A percentile compares a stretch with the other conserved stretches of the same genome.
These are phyloP conservation scores for Isoetes taiwanensis DNA, from an alignment of 75 land plant species.

Conservation along the genomic window DNA sequence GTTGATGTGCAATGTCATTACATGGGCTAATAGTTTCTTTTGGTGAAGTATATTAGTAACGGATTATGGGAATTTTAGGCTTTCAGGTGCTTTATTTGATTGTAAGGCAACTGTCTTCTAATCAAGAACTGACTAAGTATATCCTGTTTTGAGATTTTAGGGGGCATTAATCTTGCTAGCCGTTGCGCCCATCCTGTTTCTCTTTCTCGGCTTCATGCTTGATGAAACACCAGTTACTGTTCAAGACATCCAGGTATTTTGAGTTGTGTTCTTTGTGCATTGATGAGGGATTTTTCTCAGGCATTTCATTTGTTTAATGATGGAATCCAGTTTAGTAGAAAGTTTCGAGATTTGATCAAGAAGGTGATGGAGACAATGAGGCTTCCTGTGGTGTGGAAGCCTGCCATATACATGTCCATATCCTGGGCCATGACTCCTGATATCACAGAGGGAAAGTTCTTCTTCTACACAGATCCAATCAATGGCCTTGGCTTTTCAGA, in stretches of 20 bases:
- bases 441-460: constrained; percentile 69
- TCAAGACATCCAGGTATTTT: constrained; percentile 7
- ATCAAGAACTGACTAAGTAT: no score
- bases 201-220: constrained; percentile 46
- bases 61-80: no score
- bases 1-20: no score
- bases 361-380: constrained; percentile 47
- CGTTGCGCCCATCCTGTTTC: no score
- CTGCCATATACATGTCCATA: constrained; percentile 70
- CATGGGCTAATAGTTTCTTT: no score
- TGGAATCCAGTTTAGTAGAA: no score
- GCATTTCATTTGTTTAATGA: not conserved
- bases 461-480: constrained; percentile 61
- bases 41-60: no score
- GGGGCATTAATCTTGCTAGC: no score
- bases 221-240: constrained; percentile 23
- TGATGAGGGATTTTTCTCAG: not conserved
- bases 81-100: no score
- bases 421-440: constrained; percentile 46
- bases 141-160: no score
- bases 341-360: no score
- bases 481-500: constrained; percentile 65
- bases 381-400: constrained; percentile 60
- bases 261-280: not conserved
- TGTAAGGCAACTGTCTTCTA: no score